Evolutionary conservation across 306 rosid genomes (phyloP).

Genomic region (Begonia fuchsioides): DNA sequence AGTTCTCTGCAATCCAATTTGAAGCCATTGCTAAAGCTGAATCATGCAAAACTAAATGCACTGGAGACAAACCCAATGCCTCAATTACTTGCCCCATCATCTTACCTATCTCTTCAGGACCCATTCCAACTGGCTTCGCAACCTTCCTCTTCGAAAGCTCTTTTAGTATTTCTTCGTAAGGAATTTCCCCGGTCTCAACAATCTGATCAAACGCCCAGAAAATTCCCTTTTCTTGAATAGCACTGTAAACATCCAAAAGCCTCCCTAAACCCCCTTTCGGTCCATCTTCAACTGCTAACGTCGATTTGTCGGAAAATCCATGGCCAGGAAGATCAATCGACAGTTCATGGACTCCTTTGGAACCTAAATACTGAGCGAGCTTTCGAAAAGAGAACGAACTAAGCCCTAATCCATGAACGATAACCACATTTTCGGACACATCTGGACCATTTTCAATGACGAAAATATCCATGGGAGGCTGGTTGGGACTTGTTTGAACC

Average conservation of each 20-base stretch:
- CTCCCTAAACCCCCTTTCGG: conserved; percentile 45
- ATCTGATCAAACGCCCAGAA: conserved; percentile 96
- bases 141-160: conserved; percentile 40
- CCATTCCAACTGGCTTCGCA: conserved; percentile 40
- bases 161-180: conserved; percentile 61
- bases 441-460: conserved; percentile 26
- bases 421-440: conserved; percentile 33
- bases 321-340: conserved; percentile 75
- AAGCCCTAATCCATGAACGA: conserved; percentile 61
- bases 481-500: conserved; percentile 42
- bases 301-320: conserved; percentile 73
- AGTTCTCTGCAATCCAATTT: conserved; percentile 59
- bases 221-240: conserved; percentile 66
- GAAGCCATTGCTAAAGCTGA: conserved; percentile 54
- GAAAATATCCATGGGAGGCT: conserved; percentile 49
- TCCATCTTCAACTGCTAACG: conserved; percentile 29
- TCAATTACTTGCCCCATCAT: conserved; percentile 64
- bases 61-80: conserved; percentile 53
- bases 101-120: conserved; percentile 47
- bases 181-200: conserved; percentile 80
- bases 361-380: conserved; percentile 22
- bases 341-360: conserved; percentile 37
- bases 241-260: conserved; percentile 49
- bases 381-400: conserved; percentile 58
- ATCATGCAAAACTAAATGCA: conserved; percentile 83